Evolutionary conservation across 192 early-diverging fungal species (phyloP), one percentile per base, ranked within the genome.

Genomic region (Chytriomyces hyalinus): DNA sequence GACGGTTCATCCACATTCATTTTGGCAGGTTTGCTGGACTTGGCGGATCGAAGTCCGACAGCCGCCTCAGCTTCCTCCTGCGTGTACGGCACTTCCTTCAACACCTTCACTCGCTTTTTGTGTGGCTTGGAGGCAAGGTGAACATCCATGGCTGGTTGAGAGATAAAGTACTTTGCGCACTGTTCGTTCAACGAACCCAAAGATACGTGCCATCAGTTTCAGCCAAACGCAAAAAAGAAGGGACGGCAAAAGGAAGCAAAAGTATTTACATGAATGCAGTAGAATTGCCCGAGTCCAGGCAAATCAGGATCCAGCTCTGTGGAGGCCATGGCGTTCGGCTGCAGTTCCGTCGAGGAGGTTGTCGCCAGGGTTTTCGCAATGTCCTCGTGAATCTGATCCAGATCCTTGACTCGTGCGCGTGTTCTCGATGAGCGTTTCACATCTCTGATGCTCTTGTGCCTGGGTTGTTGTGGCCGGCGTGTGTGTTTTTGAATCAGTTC

Each of bases 351-450:
- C 17, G 63, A 65, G 6, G 20, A 22, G 13, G 63, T 22, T 28
- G 63, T 90, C 24, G 75, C 77, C 9, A 84, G 84, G 76, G 92
- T 91, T 59, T 90, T 84, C 82, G 53, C 61, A 11, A 98, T 80
- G 84, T 97, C 95, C 43, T 93, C 92, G 73, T 95, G 92, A 77
- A 99, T 93, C 85, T 97, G 95, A 88, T 99, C 97, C 7, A 99
- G 84, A 87, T 97, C 96, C 86, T 94, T 93, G 67, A 89, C 91
- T 77, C 95, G 92, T 43, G 92, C 91, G 79, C 93, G 90, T 60
- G 95, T 97, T 67, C 94, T 88, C 80, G 88, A 89, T 75, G 89
- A 89, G 77, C 93, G 91, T 80, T 92, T 92, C 64, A 93, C 83
- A 86, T 96, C 95, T 49, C 91, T 89, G 59, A 91, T 93, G 61